These are phyloP conservation scores for Macrophomina phaseolina DNA, from an alignment of 2,329 filamentous ascomycete genomes.

Conservation along the genomic window DNA sequence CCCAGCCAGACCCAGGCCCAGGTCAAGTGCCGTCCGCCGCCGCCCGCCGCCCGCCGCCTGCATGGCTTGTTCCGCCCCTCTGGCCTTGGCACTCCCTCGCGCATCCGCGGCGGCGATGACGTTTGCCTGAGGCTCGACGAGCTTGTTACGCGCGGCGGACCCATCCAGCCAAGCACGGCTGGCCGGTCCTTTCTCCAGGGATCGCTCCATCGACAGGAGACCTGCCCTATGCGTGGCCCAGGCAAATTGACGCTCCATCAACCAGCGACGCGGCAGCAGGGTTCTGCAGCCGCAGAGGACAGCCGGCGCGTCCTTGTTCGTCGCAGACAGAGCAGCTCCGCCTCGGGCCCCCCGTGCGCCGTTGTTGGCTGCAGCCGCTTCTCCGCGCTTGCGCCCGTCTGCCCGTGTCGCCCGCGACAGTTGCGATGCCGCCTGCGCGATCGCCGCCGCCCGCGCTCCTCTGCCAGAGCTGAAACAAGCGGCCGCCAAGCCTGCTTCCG, in stretches of 20 bases:
- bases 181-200: slow-evolving; percentile 4
- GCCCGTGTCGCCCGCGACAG: not conserved
- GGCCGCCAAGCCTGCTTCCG: slow-evolving; percentile 16
- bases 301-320: not conserved
- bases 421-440: not conserved
- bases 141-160: slow-evolving; percentile 18
- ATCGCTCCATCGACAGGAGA: slow-evolving; percentile 26
- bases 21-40: not conserved
- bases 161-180: slow-evolving; percentile 4
- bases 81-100: not conserved
- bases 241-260: not conserved
- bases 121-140: slow-evolving; percentile 6
- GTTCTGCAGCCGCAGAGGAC: slow-evolving; percentile 1
- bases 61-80: slow-evolving; percentile 1
- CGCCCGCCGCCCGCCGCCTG: not conserved
- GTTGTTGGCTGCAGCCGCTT: slow-evolving; percentile 1
- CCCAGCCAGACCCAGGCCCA: not conserved
- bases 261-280: slow-evolving; percentile 15
- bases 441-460: not conserved
- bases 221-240: slow-evolving; percentile 16
- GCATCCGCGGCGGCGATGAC: not conserved
- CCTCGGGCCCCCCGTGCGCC: not conserved
- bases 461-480: slow-evolving; percentile 3
- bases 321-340: slow-evolving; percentile 11
- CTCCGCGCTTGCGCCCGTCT: not conserved